Conservation (phyloP, 208 protist species). For the Strigomonas culicis region DNA sequence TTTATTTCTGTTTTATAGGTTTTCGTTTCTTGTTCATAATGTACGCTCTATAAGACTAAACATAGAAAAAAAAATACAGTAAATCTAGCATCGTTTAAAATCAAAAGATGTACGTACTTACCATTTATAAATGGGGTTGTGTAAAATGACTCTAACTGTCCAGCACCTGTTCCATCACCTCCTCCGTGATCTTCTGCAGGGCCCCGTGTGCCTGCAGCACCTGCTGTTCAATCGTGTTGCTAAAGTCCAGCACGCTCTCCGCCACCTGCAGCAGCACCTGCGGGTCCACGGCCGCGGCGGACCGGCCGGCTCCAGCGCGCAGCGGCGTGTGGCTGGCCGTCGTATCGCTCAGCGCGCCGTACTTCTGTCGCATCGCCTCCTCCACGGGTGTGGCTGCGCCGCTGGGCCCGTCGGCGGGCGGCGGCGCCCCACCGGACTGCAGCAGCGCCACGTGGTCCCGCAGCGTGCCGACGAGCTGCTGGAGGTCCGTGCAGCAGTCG, state of each 20-base stretch:
- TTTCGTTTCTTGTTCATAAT: not conserved
- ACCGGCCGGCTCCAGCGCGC: not conserved
- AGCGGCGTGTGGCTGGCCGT: not conserved
- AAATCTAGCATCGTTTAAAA: not conserved
- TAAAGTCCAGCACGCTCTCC: constrained; percentile 73
- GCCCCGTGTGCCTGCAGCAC: constrained; percentile 36
- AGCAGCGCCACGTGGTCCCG: not conserved
- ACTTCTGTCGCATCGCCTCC: constrained; percentile 2
- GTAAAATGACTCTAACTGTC: too few species aligned
- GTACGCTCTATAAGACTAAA: not conserved
- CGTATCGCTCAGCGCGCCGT: not conserved
- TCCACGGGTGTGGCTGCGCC: constrained; percentile 15
- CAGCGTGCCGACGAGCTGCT: constrained; percentile 35
- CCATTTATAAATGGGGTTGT: too few species aligned
- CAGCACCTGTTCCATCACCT: constrained; percentile 16
- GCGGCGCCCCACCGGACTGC: not conserved
- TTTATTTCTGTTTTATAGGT: not conserved
- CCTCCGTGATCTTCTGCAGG: constrained; percentile 27
- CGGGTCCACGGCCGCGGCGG: not conserved
- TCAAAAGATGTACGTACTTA: not conserved
- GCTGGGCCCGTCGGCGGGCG: not conserved
- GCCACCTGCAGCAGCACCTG: constrained; percentile 48
- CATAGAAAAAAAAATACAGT: not conserved
- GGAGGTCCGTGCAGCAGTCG: constrained; percentile 61
- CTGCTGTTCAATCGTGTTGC: constrained; percentile 54